phyloP scores from a whole-genome alignment of 2,329 filamentous ascomycete species.

The Sporothrix euskadiensis region DNA sequence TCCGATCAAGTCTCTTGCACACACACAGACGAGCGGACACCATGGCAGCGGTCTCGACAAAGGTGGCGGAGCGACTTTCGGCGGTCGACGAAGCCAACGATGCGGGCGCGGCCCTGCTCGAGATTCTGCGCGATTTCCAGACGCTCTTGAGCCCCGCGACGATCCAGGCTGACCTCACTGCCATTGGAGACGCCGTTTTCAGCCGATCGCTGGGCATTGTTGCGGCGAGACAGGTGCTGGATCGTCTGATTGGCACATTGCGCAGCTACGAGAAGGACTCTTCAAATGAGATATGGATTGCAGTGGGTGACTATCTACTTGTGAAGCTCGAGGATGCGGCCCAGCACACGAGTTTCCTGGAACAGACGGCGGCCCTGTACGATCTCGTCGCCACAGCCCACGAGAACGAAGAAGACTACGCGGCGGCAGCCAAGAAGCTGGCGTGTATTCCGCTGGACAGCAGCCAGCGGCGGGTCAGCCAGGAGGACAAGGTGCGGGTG shows the following conservation, averaged over 20 bases:
- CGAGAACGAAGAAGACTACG: slow-evolving; percentile 79
- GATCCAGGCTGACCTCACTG: slow-evolving; percentile 34
- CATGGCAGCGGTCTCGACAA: slow-evolving; percentile 22
- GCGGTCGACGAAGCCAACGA: slow-evolving; percentile 26
- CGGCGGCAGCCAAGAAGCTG: slow-evolving; percentile 73
- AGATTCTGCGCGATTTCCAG: slow-evolving; percentile 35
- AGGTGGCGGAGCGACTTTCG: slow-evolving; percentile 33
- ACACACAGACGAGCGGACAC: neutral
- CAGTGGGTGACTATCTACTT: slow-evolving; percentile 74
- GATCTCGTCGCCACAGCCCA: slow-evolving; percentile 81
- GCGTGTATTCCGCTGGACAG: slow-evolving; percentile 85
- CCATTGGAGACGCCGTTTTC: slow-evolving; percentile 35
- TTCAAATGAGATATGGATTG: slow-evolving; percentile 66
- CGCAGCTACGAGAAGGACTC: slow-evolving; percentile 53
- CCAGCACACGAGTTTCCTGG: slow-evolving; percentile 69
- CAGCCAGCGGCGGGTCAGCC: slow-evolving; percentile 79
- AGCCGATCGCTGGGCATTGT: slow-evolving; percentile 36
- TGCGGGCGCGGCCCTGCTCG: slow-evolving; percentile 32
- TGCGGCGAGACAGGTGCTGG: slow-evolving; percentile 36
- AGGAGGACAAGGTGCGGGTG: slow-evolving; percentile 77
- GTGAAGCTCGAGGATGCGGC: slow-evolving; percentile 57
- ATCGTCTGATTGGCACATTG: slow-evolving; percentile 50
- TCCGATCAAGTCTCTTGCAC: too few species aligned
- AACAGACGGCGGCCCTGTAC: slow-evolving; percentile 78
- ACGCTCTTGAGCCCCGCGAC: slow-evolving; percentile 32